Evolutionary conservation across 2,329 filamentous ascomycete species (phyloP), one percentile per base, ranked within the genome.

Genomic region (Fusarium poae): DNA sequence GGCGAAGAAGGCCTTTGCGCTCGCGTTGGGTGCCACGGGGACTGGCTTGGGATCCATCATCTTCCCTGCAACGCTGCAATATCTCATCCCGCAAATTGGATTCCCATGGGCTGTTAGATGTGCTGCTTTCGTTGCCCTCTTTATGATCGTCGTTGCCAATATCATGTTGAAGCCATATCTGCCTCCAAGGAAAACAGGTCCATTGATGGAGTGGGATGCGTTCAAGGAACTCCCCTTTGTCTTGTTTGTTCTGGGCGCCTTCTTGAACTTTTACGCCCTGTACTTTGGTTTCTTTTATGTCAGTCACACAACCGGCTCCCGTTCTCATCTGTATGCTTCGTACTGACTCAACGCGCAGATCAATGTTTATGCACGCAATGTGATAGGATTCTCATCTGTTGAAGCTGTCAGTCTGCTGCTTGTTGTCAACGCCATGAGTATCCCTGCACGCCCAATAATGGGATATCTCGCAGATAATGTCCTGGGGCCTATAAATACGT

Each of bases 21-120:
- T 90, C 45, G 88, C 88, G 3, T 73, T 91, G 8, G 85, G 87
- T 4, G 87, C 88, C 3, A 85, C 83, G 7, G 89, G 89, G 4
- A 87, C 84, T 32, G 85, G 84, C 6, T 79, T 88, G 10, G 86
- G 86, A 6, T 84, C 86, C 30, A 76, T 89, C 13, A 76, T 88
- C 12, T 89, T 87, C 66, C 86, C 88, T 0, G 81, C 85, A 13
- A 80, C 83, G 18, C 85, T 91, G 72, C 83, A 88, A 70, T 82
- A 85, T 49, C 78, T 91, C 20, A 81, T 88, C 9, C 85, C 86
- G 0, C 75, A 79, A 18, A 81, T 91, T 30, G 89, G 89, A 1
- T 91, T 91, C 68, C 79, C 81, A 0, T 91, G 89, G 88, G 84
- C 88, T 0, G 88, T 89, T 5, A 81, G 91, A 10, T 84, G 88